Base-by-base conservation (phyloP, 441 rosid species). In the Gossypium lobatum region DNA sequence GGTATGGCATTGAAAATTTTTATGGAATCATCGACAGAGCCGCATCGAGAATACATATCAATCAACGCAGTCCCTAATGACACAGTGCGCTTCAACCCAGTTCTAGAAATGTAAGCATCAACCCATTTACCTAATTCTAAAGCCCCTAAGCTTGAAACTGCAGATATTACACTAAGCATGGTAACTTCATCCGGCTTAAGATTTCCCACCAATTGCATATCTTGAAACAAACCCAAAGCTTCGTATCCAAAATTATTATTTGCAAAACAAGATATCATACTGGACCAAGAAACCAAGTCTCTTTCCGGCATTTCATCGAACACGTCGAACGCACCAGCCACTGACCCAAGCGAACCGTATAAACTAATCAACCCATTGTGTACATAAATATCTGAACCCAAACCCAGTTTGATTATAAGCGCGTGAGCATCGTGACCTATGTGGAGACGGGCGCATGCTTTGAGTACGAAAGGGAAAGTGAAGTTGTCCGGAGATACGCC, bases 401-500 rank as follows among this genome's bases (percentile, higher is more conserved):
- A 62, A 18, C 84, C 85, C 7, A 83, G 78, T 77, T 87, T 87
- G 5, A 67, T 25, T 1, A 81, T 54, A 20, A 87, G 74, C 0
- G 86, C 77, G 21, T 87, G 88, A 45, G 81, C 65, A 46, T 71
- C 78, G 21, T 25, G 46, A 13, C 82, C 82, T 13, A 26, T 31
- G 18, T 50, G 82, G 57, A 80, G 82, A 6, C 80, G 77, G 17
- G 82, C 81, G 54, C 79, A 77, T 6, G 89, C 85, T 78, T 84
- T 85, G 67, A 87, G 84, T 13, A 84, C 83, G 70, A 82, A 81
- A 55, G 88, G 91, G 75, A 87, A 84, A 66, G 91, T 87, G 80
- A 78, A 85, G 78, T 82, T 79, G 62, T 87, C 88, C 1, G 84
- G 81, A 0, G 80, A 39, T n/a, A 79, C 55, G 50, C 80, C 77